Conservation (phyloP, 768 basidiomycete species). For the Sporobolomyces roseus region DNA sequence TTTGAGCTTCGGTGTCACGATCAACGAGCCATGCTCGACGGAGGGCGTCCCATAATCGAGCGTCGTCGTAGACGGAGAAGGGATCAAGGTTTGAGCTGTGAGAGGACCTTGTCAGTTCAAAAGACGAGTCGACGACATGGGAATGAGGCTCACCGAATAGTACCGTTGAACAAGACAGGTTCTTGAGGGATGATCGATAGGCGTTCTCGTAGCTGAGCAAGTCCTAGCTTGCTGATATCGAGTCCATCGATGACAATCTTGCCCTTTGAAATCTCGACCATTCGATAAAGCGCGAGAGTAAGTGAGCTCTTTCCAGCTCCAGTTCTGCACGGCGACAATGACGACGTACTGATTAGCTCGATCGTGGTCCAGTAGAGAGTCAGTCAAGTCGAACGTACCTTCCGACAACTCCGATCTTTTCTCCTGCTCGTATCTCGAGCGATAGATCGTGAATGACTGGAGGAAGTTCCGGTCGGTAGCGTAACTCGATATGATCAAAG, state of each 20-base stretch:
- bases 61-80: slow-evolving; percentile 70
- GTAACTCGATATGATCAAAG: slow-evolving; percentile 57
- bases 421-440: slow-evolving; percentile 65
- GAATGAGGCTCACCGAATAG: no score
- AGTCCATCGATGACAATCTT: slow-evolving; percentile 71
- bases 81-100: slow-evolving; percentile 89
- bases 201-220: slow-evolving; percentile 49
- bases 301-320: slow-evolving; percentile 68
- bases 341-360: no score
- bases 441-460: slow-evolving; percentile 72
- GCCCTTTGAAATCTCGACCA: slow-evolving; percentile 72
- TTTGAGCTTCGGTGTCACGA: background rate
- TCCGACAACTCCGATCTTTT: slow-evolving; percentile 88
- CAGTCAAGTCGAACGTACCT: background rate
- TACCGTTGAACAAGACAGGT: slow-evolving; percentile 63
- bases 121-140: no score
- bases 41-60: slow-evolving; percentile 75
- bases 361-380: background rate
- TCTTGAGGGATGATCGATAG: slow-evolving; percentile 44
- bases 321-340: background rate
- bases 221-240: slow-evolving; percentile 74
- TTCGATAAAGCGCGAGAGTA: slow-evolving; percentile 65
- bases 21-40: slow-evolving; percentile 76
- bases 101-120: no score
- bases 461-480: slow-evolving; percentile 78